Conservation (phyloP, 345 rosid genomes). For the Erysimum cheiranthoides region DNA sequence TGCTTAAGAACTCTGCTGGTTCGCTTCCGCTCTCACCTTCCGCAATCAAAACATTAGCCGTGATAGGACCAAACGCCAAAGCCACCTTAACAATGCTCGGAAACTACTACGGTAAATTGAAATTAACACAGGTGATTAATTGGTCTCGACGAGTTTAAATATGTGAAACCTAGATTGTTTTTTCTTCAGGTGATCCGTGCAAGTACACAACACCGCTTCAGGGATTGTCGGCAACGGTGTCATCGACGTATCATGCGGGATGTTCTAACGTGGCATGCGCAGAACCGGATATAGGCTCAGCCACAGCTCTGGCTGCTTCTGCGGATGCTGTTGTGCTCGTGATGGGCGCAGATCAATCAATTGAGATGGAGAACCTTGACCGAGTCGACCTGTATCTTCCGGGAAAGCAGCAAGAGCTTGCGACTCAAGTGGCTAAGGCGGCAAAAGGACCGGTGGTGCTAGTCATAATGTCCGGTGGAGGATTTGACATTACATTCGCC, state of each 20-base stretch:
- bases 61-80: conserved; percentile 81
- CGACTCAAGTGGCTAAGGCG: conserved; percentile 62
- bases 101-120: conserved; percentile 60
- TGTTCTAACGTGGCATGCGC: conserved; percentile 56
- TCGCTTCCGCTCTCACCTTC: conserved; percentile 69
- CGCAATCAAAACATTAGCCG: conserved; percentile 60
- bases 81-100: conserved; percentile 76
- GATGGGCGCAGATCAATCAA: conserved; percentile 63
- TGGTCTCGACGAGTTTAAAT: neutral
- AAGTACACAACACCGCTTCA: conserved; percentile 68
- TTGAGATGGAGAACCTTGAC: conserved; percentile 39
- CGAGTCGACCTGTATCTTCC: conserved; percentile 54
- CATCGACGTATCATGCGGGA: conserved; percentile 49
- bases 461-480: conserved; percentile 82
- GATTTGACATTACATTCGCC: conserved; percentile 71
- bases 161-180: neutral
- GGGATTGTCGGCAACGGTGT: conserved; percentile 59
- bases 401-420: conserved; percentile 62
- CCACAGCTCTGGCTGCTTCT: conserved; percentile 50
- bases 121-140: neutral
- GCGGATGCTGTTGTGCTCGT: conserved; percentile 75
- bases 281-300: conserved; percentile 53
- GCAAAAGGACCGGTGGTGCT: conserved; percentile 80
- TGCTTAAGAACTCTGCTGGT: conserved; percentile 69
- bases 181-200: conserved; percentile 66